Evolutionary conservation across 371 early-diverging fungal genomes (phyloP).

Genomic region (Mortierella polycephala): DNA sequence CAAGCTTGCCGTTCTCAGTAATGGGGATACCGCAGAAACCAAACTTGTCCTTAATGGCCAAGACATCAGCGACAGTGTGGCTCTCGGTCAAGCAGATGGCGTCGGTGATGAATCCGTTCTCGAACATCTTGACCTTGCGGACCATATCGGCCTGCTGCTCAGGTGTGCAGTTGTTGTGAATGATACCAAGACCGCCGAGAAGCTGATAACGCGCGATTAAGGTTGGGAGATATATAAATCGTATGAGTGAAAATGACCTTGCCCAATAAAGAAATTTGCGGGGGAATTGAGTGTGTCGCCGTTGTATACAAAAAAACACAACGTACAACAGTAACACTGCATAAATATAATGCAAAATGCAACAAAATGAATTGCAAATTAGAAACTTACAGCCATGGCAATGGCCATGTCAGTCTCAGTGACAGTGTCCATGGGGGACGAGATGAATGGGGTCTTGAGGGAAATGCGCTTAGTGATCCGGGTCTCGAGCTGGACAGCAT

Average conservation of each 20-base stretch:
- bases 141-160: conserved; percentile 98
- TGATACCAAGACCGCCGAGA: conserved; percentile 96
- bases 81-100: conserved; percentile 88
- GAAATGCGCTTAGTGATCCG: conserved; percentile 89
- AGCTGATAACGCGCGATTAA: conserved; percentile 57
- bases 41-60: conserved; percentile 82
- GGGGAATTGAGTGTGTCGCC: conserved; percentile 15
- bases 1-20: conserved; percentile 89
- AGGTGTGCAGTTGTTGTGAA: conserved; percentile 96
- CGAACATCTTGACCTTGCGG: conserved; percentile 96
- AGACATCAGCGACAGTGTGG: conserved; percentile 89
- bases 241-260: conserved; percentile 13
- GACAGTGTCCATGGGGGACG: conserved; percentile 98
- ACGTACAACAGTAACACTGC: background rate
- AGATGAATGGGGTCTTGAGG: conserved; percentile 92
- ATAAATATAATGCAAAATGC: background rate
- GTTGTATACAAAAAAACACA: background rate
- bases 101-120: conserved; percentile 98
- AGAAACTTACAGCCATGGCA: conserved; percentile 87
- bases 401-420: conserved; percentile 98
- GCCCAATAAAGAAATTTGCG: conserved; percentile 54
- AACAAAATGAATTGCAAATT: background rate
- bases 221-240: background rate
- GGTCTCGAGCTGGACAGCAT: conserved; percentile 78
- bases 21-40: conserved; percentile 98